Percentiles rank a stretch among this genome's conserved stretches.
Conservation (phyloP, 768 basidiomycete genomes). For the Terana coerulea region DNA sequence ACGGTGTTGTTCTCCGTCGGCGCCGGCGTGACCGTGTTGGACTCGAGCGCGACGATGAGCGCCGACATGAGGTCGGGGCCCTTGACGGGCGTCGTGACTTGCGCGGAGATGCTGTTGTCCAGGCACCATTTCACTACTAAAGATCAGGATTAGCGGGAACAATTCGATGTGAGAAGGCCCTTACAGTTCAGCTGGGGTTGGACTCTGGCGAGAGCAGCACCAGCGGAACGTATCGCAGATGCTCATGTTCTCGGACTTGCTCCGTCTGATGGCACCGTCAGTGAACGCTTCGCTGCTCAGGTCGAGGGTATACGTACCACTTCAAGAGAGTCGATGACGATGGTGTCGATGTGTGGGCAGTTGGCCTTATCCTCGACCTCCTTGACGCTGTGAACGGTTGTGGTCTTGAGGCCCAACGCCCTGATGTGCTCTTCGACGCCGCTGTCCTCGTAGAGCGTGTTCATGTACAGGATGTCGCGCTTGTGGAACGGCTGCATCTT, state of each 20-base stretch:
- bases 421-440: conserved; percentile 73
- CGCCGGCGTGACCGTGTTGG: conserved; percentile 88
- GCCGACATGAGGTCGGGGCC: conserved; percentile 89
- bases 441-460: conserved; percentile 73
- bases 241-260: conserved; percentile 85
- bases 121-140: conserved; percentile 88
- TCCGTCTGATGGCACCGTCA: conserved; percentile 58
- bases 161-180: conserved; percentile 23
- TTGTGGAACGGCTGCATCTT: conserved; percentile 88
- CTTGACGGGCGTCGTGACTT: conserved; percentile 87
- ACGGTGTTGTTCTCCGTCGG: conserved; percentile 81
- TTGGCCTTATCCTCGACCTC: conserved; percentile 79
- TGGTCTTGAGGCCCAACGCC: conserved; percentile 76
- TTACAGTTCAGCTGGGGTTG: conserved; percentile 52
- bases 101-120: conserved; percentile 93
- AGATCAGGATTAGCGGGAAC: conserved; percentile 16
- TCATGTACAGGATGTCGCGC: conserved; percentile 88
- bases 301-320: conserved; percentile 53
- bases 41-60: conserved; percentile 90
- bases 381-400: conserved; percentile 72
- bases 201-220: conserved; percentile 75
- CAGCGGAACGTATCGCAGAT: conserved; percentile 94
- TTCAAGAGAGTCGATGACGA: conserved; percentile 85
- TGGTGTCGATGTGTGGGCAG: conserved; percentile 89
- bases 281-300: background rate